Evolutionary conservation across 2,329 filamentous ascomycete species (phyloP).

Genomic region (Metarhizium album): DNA sequence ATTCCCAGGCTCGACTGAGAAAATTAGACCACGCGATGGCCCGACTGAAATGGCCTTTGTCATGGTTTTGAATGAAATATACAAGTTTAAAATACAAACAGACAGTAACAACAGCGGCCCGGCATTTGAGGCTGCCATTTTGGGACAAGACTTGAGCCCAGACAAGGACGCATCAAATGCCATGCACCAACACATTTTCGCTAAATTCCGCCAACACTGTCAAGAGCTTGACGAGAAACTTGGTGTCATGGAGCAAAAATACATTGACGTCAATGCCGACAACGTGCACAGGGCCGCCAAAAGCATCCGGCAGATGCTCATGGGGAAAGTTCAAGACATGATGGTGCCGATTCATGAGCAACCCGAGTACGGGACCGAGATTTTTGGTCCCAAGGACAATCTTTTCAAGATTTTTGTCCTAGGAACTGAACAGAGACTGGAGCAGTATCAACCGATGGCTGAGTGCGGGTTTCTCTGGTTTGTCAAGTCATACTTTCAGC

Average conservation of each 20-base stretch:
- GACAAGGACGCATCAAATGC: conserved; percentile 13
- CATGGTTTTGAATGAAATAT: conserved; percentile 38
- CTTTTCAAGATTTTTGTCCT: conserved; percentile 44
- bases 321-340: conserved; percentile 38
- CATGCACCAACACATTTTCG: conserved; percentile 16
- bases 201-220: conserved; percentile 32
- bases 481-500: conserved; percentile 41
- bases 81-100: conserved; percentile 35
- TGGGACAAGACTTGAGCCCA: conserved; percentile 29
- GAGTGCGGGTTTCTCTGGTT: conserved; percentile 45
- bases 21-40: conserved; percentile 39
- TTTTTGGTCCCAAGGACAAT: conserved; percentile 38
- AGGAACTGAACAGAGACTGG: conserved; percentile 35
- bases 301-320: conserved; percentile 35
- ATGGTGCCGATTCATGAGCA: conserved; percentile 35
- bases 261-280: conserved; percentile 40
- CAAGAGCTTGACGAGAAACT: conserved; percentile 32
- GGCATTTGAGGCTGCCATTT: conserved; percentile 37
- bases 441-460: conserved; percentile 30
- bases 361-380: conserved; percentile 38
- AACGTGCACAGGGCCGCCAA: conserved; percentile 40
- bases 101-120: conserved; percentile 30
- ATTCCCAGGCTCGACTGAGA: conserved; percentile 39
- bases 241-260: conserved; percentile 34
- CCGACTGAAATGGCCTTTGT: conserved; percentile 52